Conservation (phyloP, 2,329 filamentous ascomycete species). For the Pyricularia grisea region DNA sequence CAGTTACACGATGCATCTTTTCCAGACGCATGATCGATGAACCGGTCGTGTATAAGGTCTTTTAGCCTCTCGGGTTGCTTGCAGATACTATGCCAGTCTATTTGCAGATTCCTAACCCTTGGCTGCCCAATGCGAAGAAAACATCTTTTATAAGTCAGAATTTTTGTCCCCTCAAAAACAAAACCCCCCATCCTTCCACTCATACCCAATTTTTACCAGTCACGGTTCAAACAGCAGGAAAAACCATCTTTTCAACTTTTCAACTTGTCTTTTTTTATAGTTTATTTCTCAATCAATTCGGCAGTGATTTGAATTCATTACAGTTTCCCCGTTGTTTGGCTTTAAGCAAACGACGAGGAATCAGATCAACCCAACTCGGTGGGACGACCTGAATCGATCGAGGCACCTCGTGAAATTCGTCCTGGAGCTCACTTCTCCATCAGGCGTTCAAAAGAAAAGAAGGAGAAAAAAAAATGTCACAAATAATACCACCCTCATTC, state of each 20-base stretch:
- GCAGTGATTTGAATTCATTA: too few relatives aligned
- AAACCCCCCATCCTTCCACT: too few relatives aligned
- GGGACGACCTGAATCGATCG: too few relatives aligned
- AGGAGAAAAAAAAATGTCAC: background rate
- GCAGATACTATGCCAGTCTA: background rate
- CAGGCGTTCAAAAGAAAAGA: background rate
- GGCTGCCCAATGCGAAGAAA: background rate
- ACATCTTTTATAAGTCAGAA: background rate
- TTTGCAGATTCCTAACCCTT: background rate
- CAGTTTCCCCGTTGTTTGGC: too few relatives aligned
- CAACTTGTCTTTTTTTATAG: too few relatives aligned
- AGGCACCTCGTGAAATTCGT: too few relatives aligned
- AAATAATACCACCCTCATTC: conserved; percentile 3
- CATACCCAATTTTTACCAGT: too few relatives aligned
- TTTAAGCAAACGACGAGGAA: too few relatives aligned
- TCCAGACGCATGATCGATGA: background rate
- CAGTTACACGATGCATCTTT: background rate
- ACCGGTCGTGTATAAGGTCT: background rate
- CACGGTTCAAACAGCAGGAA: too few relatives aligned
- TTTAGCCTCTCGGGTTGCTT: background rate
- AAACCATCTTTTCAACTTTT: too few relatives aligned
- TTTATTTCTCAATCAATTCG: too few relatives aligned
- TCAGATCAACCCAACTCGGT: background rate
- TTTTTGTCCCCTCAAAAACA: background rate
- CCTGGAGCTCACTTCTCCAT: background rate